Evolutionary conservation across 202 grass and related monocot genomes (phyloP), one percentile per base, ranked within the genome.

Genomic region (Alloteropsis angusta): DNA sequence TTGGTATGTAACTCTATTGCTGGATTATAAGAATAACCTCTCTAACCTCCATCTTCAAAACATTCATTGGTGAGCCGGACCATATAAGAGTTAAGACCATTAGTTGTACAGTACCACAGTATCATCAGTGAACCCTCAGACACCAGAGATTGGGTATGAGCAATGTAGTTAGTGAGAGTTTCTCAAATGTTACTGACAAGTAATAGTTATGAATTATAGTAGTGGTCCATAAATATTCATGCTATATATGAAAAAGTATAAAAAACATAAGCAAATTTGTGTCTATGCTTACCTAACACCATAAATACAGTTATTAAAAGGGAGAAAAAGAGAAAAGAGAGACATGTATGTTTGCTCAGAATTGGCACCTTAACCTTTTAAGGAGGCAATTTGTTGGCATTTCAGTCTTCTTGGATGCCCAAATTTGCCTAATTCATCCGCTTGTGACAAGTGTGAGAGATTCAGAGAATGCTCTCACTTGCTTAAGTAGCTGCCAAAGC

Each of bases 11-110:
- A 63, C 19, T 57, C 7, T 48, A 38, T 57, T 76, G 28, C 70
- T 83, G 39, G 15, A 28, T 34, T 82, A 56, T 25, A 74, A 74
- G 67, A 65, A 65, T 53, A 65, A 41, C 9, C 22, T 76, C 66
- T 37, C 47, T 37, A 75, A 12, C 38, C 47, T 63, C 71, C 38
- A 74, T 74, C 38, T 38, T 75, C 66, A 45, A 60, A 58, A 36
- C 25, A 65, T 64, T 8, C 23, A 57, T 67, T 46, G n/a, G 6
- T 67, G 49, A 75, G 28, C 47, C 28, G 58, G 18, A 68, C 71
- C 26, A 58, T 56, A 62, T 30, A 30, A 30, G 28, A 30, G 28
- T 30, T 65, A 62, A 63, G 12, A 37, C 10, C 59, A 22, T 48
- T 25, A 67, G 25, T 35, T 25, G 26, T 37, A 37, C 26, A 72